Conservation (phyloP, 352 stramenopile species). For the Globisporangium takayamanum region DNA sequence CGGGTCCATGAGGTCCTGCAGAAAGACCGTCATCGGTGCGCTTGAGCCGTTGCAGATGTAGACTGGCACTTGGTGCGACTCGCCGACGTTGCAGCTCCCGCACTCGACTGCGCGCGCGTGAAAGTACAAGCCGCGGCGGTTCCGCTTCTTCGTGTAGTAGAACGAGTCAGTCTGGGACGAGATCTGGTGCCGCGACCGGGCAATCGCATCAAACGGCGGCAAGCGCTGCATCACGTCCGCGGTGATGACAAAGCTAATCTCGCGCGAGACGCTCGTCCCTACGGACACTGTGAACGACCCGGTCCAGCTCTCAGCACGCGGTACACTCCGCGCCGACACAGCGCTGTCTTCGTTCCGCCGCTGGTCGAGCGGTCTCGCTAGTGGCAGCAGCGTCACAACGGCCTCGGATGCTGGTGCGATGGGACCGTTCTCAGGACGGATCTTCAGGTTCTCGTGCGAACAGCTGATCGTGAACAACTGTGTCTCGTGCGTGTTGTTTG, state of each 20-base stretch:
- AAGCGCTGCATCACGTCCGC: slow-evolving; percentile 28
- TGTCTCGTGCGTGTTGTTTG: slow-evolving; percentile 45
- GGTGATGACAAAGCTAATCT: slow-evolving; percentile 67
- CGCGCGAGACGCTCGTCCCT: slow-evolving; percentile 37
- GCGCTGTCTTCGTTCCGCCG: slow-evolving; percentile 7
- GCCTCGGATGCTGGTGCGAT: slow-evolving; percentile 39
- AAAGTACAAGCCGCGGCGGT: slow-evolving; percentile 74
- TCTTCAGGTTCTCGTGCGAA: slow-evolving; percentile 46
- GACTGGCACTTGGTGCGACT: slow-evolving; percentile 74
- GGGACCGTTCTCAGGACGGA: slow-evolving; percentile 33
- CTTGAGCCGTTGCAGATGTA: slow-evolving; percentile 86
- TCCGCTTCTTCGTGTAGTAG: slow-evolving; percentile 80
- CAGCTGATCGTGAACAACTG: slow-evolving; percentile 49
- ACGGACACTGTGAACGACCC: slow-evolving; percentile 56
- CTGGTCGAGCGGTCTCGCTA: slow-evolving; percentile 45
- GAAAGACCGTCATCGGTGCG: slow-evolving; percentile 74
- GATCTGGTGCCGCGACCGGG: slow-evolving; percentile 51
- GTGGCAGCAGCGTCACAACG: slow-evolving; percentile 36
- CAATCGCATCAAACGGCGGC: slow-evolving; percentile 54
- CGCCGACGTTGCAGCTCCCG: slow-evolving; percentile 58
- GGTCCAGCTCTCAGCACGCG: slow-evolving; percentile 39
- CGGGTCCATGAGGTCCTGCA: slow-evolving; percentile 69
- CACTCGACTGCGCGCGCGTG: slow-evolving; percentile 80
- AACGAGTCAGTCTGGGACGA: slow-evolving; percentile 76
- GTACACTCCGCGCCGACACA: slow-evolving; percentile 3